A percentile compares a stretch with the other conserved stretches of the same genome.
phyloP scores from a whole-genome alignment of 192 early-diverging fungal genomes.

The Spizellomyces punctatus region DNA sequence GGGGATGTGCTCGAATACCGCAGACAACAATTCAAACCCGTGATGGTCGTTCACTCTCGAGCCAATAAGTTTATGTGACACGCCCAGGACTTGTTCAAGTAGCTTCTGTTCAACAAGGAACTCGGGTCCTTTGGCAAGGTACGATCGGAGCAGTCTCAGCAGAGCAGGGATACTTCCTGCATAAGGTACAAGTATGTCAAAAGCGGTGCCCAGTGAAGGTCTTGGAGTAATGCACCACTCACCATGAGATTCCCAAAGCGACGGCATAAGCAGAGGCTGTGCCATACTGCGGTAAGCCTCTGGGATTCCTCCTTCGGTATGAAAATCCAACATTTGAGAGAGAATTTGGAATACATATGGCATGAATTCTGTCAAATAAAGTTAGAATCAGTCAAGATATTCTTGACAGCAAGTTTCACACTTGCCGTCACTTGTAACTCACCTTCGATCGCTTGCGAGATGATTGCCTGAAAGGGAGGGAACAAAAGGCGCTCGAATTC shows the following conservation, averaged over 20 bases:
- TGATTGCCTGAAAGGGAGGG: conserved; percentile 84
- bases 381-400: background rate
- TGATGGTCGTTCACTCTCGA: conserved; percentile 84
- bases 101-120: conserved; percentile 71
- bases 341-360: conserved; percentile 98
- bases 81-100: conserved; percentile 84
- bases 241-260: conserved; percentile 84
- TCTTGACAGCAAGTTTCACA: background rate
- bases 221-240: background rate
- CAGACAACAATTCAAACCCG: conserved; percentile 78
- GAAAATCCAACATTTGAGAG: conserved; percentile 81
- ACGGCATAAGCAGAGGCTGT: conserved; percentile 78
- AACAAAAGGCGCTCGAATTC: conserved; percentile 89
- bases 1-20: conserved; percentile 80
- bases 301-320: conserved; percentile 66
- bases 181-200: background rate
- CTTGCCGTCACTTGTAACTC: background rate
- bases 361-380: conserved; percentile 73
- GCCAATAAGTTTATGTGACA: conserved; percentile 89
- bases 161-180: conserved; percentile 92
- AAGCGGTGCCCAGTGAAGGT: background rate
- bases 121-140: conserved; percentile 72
- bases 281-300: conserved; percentile 74
- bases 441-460: conserved; percentile 72
- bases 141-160: conserved; percentile 84